Percentiles rank a stretch among this genome's conserved stretches.
Evolutionary conservation across 2,329 filamentous ascomycete genomes (phyloP).

Genomic region (Fragosphaeria purpurea): DNA sequence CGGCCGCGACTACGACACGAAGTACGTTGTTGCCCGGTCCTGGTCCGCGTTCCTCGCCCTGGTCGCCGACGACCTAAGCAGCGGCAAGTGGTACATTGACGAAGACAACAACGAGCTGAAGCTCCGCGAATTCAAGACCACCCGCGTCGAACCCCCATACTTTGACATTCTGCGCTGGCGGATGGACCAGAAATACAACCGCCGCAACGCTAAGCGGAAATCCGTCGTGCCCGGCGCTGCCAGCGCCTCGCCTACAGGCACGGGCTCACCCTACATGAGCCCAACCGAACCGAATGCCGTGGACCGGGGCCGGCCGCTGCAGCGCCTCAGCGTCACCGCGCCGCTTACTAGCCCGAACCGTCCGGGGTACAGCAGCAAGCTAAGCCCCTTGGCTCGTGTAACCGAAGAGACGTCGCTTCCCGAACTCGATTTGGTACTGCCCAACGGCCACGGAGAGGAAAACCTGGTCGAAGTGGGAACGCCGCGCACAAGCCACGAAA

Average conservation of each 20-base stretch:
- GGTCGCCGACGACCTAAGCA: conserved; percentile 82
- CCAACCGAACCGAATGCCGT: conserved; percentile 51
- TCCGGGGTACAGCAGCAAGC: conserved; percentile 54
- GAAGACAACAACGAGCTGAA: conserved; percentile 89
- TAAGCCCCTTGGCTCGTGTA: conserved; percentile 64
- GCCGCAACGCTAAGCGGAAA: conserved; percentile 46
- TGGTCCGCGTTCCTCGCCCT: conserved; percentile 82
- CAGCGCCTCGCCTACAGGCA: conserved; percentile 34
- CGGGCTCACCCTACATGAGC: conserved; percentile 54
- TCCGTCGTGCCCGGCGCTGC: conserved; percentile 33
- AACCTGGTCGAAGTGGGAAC: conserved; percentile 49
- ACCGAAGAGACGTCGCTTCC: conserved; percentile 52
- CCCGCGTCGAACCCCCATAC: conserved; percentile 84
- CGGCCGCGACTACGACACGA: conserved; percentile 95
- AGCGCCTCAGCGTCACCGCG: conserved; percentile 56
- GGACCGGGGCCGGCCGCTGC: conserved; percentile 58
- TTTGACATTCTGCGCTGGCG: conserved; percentile 93
- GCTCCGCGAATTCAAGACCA: conserved; percentile 79
- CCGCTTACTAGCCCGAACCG: conserved; percentile 55
- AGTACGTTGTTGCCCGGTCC: conserved; percentile 89
- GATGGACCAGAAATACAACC: conserved; percentile 87
- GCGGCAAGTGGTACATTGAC: conserved; percentile 83
- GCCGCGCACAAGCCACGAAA: conserved; percentile 37
- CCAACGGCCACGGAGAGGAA: conserved; percentile 31
- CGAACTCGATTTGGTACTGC: conserved; percentile 18